Base-by-base conservation (phyloP, 768 basidiomycete species). In the Tulasnella sp. region DNA sequence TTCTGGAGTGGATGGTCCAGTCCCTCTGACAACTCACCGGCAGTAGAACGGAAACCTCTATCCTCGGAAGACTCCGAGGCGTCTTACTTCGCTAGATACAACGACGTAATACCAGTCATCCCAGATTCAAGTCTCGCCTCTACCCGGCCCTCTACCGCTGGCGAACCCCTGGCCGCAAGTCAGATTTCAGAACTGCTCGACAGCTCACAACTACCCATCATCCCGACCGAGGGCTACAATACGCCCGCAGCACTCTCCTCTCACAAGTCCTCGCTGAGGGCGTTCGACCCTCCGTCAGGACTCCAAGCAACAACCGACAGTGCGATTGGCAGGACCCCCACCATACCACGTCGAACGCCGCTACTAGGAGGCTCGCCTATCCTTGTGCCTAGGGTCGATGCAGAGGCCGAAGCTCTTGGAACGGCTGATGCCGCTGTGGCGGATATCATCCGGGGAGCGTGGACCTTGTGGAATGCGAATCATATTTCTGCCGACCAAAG, bases 1-100 rank as follows among this genome's bases (percentile, higher is more conserved):
- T 69, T 69, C 44, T 69, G 69, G 69, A 44, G 44, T 44, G 69
- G 69, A 22, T 69, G 69, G 69, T 40, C 35, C 42, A 36, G 35
- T 26, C 47, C 69, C 1, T 35, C 41, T 11, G 47, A 44, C 35
- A 34, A 69, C 35, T 22, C 41, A 22, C 41, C 69, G 6, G 47
- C 41, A n/a, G n/a, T 32, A 11, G 69, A 35, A 14, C 22, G n/a
- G 6, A 35, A 69, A 22, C 22, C 69, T n/a, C 19, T 35, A 22
- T 32, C 47, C 19, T 40, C 41, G 1, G 32, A 52, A 34, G 37
- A 40, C 32, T 41, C 40, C 6, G 69, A 69, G 52, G 52, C 52
- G 2, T 35, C 41, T 17, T 69, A 69, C 16, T 69, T 44, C 34
- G 69, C 69, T 34, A 41, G 69, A 29, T 69, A 69, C 35, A 29